phyloP scores from a whole-genome alignment of 805 yeast species.

The Candida nanaspora region DNA sequence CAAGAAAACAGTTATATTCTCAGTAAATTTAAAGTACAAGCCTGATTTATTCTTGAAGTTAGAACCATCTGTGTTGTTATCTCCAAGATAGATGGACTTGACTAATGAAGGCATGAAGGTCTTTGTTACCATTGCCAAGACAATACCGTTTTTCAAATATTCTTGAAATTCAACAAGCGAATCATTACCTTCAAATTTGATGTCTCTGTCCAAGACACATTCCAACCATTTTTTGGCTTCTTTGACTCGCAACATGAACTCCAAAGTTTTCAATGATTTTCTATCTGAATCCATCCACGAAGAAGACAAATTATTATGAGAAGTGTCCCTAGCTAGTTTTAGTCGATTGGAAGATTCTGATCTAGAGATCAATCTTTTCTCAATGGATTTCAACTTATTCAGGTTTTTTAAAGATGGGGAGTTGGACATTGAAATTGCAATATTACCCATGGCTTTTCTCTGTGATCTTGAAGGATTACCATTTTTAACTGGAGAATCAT shows the following conservation, averaged over 20 bases:
- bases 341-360: slow-evolving; percentile 12
- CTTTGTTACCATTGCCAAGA: slow-evolving; percentile 71
- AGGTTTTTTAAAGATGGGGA: slow-evolving; percentile 30
- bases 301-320: slow-evolving; percentile 4
- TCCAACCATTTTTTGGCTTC: slow-evolving; percentile 48
- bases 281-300: slow-evolving; percentile 24
- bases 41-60: slow-evolving; percentile 24
- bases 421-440: slow-evolving; percentile 25
- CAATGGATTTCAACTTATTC: slow-evolving; percentile 23
- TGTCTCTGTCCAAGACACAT: slow-evolving; percentile 16
- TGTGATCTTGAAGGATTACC: slow-evolving; percentile 1
- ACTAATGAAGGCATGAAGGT: slow-evolving; percentile 62
- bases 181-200: slow-evolving; percentile 21
- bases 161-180: slow-evolving; percentile 46
- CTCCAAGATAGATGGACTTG: slow-evolving; percentile 48
- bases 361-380: slow-evolving; percentile 14
- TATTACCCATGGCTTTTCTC: slow-evolving; percentile 22
- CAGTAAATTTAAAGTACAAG: slow-evolving; percentile 84
- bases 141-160: slow-evolving; percentile 75
- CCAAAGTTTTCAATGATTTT: slow-evolving; percentile 26
- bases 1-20: slow-evolving; percentile 83
- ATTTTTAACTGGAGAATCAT: slow-evolving; percentile 2
- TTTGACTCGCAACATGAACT: slow-evolving; percentile 45
- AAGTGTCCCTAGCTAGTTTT: slow-evolving; percentile 8
- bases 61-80: slow-evolving; percentile 8